A percentile compares a stretch with the other conserved stretches of the same genome.
Conservation (phyloP, 1,139 yeast species). For the Lodderomyces beijingensis region DNA sequence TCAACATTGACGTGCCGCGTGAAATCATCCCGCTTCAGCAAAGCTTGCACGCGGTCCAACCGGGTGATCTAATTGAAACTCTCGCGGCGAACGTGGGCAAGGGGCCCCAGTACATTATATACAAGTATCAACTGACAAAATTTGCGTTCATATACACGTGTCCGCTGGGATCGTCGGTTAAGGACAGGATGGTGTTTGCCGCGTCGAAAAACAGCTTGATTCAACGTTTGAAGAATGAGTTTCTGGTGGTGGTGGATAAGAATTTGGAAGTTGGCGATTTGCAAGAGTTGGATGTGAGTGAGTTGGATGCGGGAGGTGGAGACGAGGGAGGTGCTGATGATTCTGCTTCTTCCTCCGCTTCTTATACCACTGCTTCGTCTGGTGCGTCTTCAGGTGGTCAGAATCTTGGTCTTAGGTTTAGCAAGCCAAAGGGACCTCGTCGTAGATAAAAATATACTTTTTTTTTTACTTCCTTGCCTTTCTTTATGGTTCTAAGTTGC, state of each 20-base stretch:
- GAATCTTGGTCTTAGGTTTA: conserved; percentile 30
- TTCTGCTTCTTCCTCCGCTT: conserved; percentile 8
- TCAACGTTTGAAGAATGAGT: conserved; percentile 38
- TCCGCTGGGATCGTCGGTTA: conserved; percentile 86
- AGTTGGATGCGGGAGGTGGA: conserved; percentile 16
- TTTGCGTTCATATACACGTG: conserved; percentile 74
- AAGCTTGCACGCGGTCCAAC: conserved; percentile 13
- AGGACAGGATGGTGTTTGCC: conserved; percentile 91
- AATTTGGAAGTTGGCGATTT: conserved; percentile 66
- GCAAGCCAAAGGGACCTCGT: conserved; percentile 56
- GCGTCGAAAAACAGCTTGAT: conserved; percentile 70
- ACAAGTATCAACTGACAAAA: conserved; percentile 28
- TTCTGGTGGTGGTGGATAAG: conserved; percentile 29
- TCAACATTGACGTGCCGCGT: conserved; percentile 26
- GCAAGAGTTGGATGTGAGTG: conserved; percentile 52
- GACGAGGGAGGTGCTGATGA: conserved; percentile 2
- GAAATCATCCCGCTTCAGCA: conserved; percentile 24
- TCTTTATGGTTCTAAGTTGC: no score
- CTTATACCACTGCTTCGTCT: conserved; percentile 13
- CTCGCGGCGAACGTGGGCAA: conserved; percentile 15
- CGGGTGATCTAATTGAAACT: conserved; percentile 19
- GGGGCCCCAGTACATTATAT: conserved; percentile 54
- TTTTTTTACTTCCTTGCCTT: no score
- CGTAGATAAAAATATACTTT: conserved; percentile 35
- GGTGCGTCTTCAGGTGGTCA: not conserved